Evolutionary conservation across 768 basidiomycete species (phyloP).

Genomic region (Collybia sordida): DNA sequence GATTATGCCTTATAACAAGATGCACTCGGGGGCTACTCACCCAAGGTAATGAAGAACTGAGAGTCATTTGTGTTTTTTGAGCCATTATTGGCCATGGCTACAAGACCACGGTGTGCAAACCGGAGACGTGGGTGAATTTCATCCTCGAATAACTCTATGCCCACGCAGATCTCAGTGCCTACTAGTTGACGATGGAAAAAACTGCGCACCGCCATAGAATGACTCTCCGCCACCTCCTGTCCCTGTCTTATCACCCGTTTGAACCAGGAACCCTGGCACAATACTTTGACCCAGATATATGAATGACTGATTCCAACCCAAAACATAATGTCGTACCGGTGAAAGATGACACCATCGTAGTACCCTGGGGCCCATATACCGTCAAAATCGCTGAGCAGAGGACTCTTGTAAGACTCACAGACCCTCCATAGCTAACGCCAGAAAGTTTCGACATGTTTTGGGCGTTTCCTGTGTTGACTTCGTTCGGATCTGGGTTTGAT

Average conservation of each 20-base stretch:
- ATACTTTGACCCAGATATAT: slow-evolving; percentile 37
- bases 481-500: not conserved
- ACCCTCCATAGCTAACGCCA: slow-evolving; percentile 90
- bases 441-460: slow-evolving; percentile 89
- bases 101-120: slow-evolving; percentile 85
- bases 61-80: slow-evolving; percentile 88
- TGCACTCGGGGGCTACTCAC: slow-evolving; percentile 35
- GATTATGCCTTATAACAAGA: not conserved
- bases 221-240: slow-evolving; percentile 93
- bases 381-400: not conserved
- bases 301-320: not conserved
- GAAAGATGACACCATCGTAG: slow-evolving; percentile 95
- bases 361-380: slow-evolving; percentile 61
- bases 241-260: slow-evolving; percentile 92
- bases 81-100: slow-evolving; percentile 93
- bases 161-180: not conserved
- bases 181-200: not conserved
- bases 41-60: slow-evolving; percentile 94
- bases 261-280: slow-evolving; percentile 89
- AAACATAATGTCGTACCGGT: slow-evolving; percentile 52
- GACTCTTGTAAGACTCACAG: slow-evolving; percentile 29
- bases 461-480: slow-evolving; percentile 72
- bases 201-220: slow-evolving; percentile 76
- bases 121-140: slow-evolving; percentile 92
- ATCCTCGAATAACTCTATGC: slow-evolving; percentile 88